phyloP scores from a whole-genome alignment of 768 basidiomycete species.

The Rhodotorula diobovata region DNA sequence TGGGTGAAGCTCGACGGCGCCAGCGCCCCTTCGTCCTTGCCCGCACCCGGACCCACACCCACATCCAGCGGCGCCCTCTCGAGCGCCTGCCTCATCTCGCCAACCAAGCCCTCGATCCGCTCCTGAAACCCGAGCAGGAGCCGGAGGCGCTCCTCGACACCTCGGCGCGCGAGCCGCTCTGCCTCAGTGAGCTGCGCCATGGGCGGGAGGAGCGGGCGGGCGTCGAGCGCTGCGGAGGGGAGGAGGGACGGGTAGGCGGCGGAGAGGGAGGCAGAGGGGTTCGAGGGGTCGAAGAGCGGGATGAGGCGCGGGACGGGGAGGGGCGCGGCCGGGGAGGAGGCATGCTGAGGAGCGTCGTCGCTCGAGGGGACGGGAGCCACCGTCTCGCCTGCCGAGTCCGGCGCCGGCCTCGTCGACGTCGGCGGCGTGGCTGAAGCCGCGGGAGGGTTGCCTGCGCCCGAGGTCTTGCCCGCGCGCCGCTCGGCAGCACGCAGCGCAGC shows the following conservation, averaged over 20 bases:
- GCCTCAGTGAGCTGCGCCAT: constrained; percentile 60
- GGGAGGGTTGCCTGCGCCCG: too few species aligned
- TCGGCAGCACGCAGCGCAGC: neutral
- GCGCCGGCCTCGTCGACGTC: too few species aligned
- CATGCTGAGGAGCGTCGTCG: neutral
- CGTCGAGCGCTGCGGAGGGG: neutral
- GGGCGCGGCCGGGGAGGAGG: neutral
- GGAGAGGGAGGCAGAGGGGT: constrained; percentile 13
- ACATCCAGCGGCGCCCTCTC: constrained; percentile 48
- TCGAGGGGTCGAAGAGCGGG: constrained; percentile 51
- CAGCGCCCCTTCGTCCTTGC: too few species aligned
- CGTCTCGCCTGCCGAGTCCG: too few species aligned
- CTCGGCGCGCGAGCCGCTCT: constrained; percentile 59
- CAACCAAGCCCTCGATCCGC: constrained; percentile 67
- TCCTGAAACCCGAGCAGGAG: constrained; percentile 73
- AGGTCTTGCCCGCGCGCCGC: neutral
- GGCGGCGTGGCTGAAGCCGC: too few species aligned
- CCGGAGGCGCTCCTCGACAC: constrained; percentile 49
- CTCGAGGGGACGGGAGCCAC: neutral
- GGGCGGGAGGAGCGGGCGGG: constrained; percentile 49
- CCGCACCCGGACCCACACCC: neutral
- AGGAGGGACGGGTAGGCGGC: constrained; percentile 3
- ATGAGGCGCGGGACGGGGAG: constrained; percentile 44
- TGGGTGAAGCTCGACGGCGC: neutral
- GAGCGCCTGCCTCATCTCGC: constrained; percentile 70